Evolutionary conservation across 2,329 filamentous ascomycete species (phyloP).

Genomic region (Talaromyces verruculosus): DNA sequence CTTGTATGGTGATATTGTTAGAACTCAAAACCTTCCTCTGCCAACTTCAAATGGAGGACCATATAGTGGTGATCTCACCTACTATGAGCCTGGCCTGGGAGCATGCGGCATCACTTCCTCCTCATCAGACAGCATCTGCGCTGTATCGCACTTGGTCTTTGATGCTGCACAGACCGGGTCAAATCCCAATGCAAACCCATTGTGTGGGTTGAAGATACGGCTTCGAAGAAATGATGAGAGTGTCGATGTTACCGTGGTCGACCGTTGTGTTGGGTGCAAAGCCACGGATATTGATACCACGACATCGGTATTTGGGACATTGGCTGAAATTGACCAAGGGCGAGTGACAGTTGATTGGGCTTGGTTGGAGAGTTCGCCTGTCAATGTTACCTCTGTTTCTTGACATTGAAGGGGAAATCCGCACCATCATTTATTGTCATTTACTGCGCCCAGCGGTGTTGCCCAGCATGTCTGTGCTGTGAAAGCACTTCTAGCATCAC

Average conservation of each 20-base stretch:
- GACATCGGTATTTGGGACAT: constrained; percentile 48
- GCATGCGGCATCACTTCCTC: constrained; percentile 64
- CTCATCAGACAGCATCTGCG: constrained; percentile 60
- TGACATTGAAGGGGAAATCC: neutral
- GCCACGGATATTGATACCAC: constrained; percentile 54
- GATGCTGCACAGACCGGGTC: constrained; percentile 56
- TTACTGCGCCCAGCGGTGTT: neutral
- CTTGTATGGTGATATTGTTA: neutral
- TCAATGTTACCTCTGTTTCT: constrained; percentile 21
- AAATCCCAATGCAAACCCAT: constrained; percentile 63
- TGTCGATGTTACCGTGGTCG: constrained; percentile 65
- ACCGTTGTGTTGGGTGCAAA: constrained; percentile 60
- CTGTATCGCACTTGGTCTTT: constrained; percentile 67
- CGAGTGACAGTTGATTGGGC: constrained; percentile 53
- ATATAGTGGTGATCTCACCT: constrained; percentile 66
- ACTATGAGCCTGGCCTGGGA: constrained; percentile 65
- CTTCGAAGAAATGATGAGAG: constrained; percentile 55
- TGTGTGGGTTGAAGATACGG: constrained; percentile 68
- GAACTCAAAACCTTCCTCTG: constrained; percentile 49
- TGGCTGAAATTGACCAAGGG: constrained; percentile 49
- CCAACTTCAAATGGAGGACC: constrained; percentile 51
- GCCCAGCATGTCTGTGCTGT: neutral
- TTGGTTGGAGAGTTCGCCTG: constrained; percentile 48
- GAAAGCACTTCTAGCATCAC: neutral
- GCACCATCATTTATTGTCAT: neutral